These are phyloP conservation scores for Quercus lobata DNA, from an alignment of 331 rosid genomes.

Conservation along the genomic window DNA sequence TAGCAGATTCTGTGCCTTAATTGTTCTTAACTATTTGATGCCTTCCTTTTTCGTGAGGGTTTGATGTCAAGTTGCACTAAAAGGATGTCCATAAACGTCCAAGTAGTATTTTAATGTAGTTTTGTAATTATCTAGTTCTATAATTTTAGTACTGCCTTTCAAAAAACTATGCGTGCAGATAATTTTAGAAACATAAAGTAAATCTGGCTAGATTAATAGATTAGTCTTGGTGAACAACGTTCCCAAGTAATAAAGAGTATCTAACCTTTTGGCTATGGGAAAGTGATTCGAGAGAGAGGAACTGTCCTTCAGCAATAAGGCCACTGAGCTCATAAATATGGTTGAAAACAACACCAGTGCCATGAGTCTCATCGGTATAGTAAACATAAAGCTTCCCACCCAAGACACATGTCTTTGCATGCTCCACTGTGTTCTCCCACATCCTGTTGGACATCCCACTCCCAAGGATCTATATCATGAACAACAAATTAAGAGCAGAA, in stretches of 20 bases:
- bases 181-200: not conserved
- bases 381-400: conserved; percentile 74
- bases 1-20: not conserved
- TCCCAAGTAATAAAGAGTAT: not conserved
- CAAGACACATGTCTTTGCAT: conserved; percentile 87
- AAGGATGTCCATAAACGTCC: not conserved
- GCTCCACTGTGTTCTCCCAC: conserved; percentile 95
- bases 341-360: conserved; percentile 68
- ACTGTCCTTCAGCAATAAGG: conserved; percentile 65
- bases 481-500: not conserved
- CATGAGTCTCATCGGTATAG: conserved; percentile 48
- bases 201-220: conserved; percentile 4
- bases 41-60: not conserved
- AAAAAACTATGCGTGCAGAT: not conserved
- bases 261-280: conserved; percentile 71
- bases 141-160: not conserved
- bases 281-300: conserved; percentile 68
- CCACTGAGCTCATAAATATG: conserved; percentile 80
- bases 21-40: no score
- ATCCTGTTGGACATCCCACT: conserved; percentile 90
- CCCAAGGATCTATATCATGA: conserved; percentile 62
- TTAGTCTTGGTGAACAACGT: not conserved
- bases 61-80: no score
- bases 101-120: not conserved
- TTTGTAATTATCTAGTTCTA: not conserved